Base-by-base conservation (phyloP, 2,329 filamentous ascomycete species). In the Fusarium verticillioides region DNA sequence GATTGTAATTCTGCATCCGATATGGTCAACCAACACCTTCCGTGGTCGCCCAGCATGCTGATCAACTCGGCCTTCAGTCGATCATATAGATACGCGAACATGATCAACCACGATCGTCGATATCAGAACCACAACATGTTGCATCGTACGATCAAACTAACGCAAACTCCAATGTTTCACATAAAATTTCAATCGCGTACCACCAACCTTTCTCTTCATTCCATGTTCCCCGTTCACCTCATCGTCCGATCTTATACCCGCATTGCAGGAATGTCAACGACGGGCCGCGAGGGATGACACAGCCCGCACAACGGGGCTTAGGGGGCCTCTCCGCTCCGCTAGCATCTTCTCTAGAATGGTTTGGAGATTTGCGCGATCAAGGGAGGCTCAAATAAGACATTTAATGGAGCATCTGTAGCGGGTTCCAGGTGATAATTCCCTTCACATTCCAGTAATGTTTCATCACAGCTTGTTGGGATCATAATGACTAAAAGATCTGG, bases 331-430 rank as follows among this genome's bases (percentile, higher is more conserved):
- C 28, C 13, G 21, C 15, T 10, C 19, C 18, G 5, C 28, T 19
- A 13, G 28, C 16, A 40, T 62, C 37, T 23, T 12, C 26, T 53
- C 37, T 54, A 26, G 23, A 37, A 34, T 39, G 11, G 9, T n/a
- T 28, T 40, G 32, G 13, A 28, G 50, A 53, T 19, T 53, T 39
- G 32, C 18, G 23, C 13, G 50, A 40, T 62, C 23, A 66, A 69
- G 66, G 66, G 65, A 69, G 66, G 66, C 50, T 69, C 40, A 36
- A 39, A 42, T 65, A 12, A 69, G 40, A 63, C 64, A 63, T 50
- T 56, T 34, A 23, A 30, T 42, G 47, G 39, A 7, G 21, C 16
- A 11, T 52, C 57, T 40, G 7, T 34, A 34, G 32, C 34, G 26
- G n/a, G 21, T 63, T 44, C 32, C 18, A n/a, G 13, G 15, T 23